These are phyloP conservation scores for Eremochloa ophiuroides DNA, from an alignment of 176 grass and related monocot genomes.

Conservation along the genomic window DNA sequence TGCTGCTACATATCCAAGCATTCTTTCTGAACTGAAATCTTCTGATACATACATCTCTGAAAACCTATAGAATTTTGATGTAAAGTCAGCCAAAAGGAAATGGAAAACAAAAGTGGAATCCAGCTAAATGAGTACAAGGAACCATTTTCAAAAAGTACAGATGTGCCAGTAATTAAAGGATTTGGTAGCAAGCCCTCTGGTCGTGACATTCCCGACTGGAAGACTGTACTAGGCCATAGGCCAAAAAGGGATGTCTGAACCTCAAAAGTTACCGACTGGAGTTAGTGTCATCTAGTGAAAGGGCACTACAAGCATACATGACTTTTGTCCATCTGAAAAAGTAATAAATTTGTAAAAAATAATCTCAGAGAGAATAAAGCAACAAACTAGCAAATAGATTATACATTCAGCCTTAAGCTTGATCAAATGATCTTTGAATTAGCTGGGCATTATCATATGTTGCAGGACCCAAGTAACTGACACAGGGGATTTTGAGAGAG, in stretches of 20 bases:
- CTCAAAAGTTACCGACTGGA: neutral
- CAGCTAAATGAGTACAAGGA: neutral
- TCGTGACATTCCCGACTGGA: neutral
- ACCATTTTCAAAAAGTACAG: neutral
- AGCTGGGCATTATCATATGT: neutral
- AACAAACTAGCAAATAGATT: neutral
- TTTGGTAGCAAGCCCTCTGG: too few species aligned
- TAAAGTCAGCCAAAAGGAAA: neutral
- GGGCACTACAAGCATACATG: neutral
- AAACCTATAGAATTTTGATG: constrained; percentile 39
- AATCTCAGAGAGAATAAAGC: neutral
- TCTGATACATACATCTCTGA: constrained; percentile 34
- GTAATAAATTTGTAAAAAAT: neutral
- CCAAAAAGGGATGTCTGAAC: neutral
- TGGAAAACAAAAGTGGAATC: neutral
- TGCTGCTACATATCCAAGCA: constrained; percentile 30
- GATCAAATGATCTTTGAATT: neutral
- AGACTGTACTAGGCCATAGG: neutral
- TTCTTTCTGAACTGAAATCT: constrained; percentile 29
- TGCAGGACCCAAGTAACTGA: neutral
- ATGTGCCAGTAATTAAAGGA: neutral
- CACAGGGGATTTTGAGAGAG: neutral
- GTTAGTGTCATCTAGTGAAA: neutral
- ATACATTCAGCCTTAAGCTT: neutral
- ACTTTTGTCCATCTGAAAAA: neutral